These are phyloP conservation scores for Emmonsia crescens DNA, from an alignment of 2,329 filamentous ascomycete genomes.

Conservation along the genomic window DNA sequence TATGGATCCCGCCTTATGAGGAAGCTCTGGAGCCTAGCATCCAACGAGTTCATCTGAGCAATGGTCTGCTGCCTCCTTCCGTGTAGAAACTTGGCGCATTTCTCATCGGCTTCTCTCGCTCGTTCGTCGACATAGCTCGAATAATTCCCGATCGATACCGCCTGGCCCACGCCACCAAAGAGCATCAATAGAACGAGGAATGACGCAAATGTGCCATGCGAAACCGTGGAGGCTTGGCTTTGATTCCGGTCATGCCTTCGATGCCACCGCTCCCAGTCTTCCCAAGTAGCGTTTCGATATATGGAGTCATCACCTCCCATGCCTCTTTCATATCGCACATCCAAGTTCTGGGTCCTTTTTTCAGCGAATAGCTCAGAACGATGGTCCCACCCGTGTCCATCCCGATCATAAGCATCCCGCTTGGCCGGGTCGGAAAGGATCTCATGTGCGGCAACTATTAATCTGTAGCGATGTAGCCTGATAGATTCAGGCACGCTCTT, in stretches of 20 bases:
- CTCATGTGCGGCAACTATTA: slow-evolving; percentile 78
- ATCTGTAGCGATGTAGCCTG: slow-evolving; percentile 77
- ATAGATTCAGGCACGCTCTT: slow-evolving; percentile 46
- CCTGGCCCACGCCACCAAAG: slow-evolving; percentile 61
- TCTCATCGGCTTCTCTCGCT: slow-evolving; percentile 54
- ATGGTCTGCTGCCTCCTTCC: slow-evolving; percentile 43
- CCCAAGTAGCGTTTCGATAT: slow-evolving; percentile 81
- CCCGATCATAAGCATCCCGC: slow-evolving; percentile 69
- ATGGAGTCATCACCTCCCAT: slow-evolving; percentile 38
- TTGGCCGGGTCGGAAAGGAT: slow-evolving; percentile 74
- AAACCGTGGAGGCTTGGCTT: slow-evolving; percentile 38
- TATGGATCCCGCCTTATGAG: slow-evolving; percentile 58
- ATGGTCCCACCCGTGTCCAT: slow-evolving; percentile 68
- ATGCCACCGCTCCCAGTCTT: slow-evolving; percentile 87
- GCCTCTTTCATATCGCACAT: slow-evolving; percentile 24
- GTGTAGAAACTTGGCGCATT: slow-evolving; percentile 47
- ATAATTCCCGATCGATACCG: slow-evolving; percentile 54
- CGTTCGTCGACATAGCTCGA: slow-evolving; percentile 55
- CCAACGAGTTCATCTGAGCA: slow-evolving; percentile 36
- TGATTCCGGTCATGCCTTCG: slow-evolving; percentile 34
- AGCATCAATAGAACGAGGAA: slow-evolving; percentile 60
- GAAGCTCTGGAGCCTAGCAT: slow-evolving; percentile 67
- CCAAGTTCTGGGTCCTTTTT: slow-evolving; percentile 14
- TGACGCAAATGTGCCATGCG: slow-evolving; percentile 65
- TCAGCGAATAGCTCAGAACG: slow-evolving; percentile 17